Base-by-base conservation (phyloP, 352 stramenopile genomes). In the Globisporangium iwayamae region DNA sequence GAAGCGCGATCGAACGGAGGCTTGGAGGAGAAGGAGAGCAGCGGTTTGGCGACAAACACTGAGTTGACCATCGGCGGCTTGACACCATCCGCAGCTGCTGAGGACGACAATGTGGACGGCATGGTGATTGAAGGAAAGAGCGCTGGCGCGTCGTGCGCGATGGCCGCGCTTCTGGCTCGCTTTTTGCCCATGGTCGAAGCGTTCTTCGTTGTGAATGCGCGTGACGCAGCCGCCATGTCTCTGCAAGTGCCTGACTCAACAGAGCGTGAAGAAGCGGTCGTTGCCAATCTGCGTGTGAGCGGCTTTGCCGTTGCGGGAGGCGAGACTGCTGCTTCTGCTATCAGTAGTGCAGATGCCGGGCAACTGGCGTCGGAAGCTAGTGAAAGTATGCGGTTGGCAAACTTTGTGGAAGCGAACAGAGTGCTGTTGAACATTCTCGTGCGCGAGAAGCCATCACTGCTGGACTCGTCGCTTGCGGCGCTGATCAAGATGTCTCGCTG, bases 201-300 rank as follows among this genome's bases (percentile, higher is more conserved):
- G 16, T 99, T 99, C 73, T 99, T 99, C 71, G 96, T 99, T 32
- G 95, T 98, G 3, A 99, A 98, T 76, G 91, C 94, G 38, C 87
- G 90, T 60, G 85, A 98, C 70, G 76, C 78, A 8, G 82, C 82
- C 2, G 89, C 81, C 0, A 94, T 96, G 85, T 77, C 76, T 4
- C 61, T 95, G 28, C 75, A 79, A 32, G 66, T 93, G 38, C 86
- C 87, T 0, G 83, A 91, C 62, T 87, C 83, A 18, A 82, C 64
- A 2, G 85, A 94, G 67, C 80, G 83, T 1, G 87, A 95, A 73
- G 87, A 93, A 55, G 83, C 82, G 5, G 60, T 92, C 1, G 85
- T 95, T 8, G 81, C 80, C n/a, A 85, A 85, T 6, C 55, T 94
- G 39, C 83, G 84, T 36, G 70, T 76, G 54, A 79, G 76, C 30